A percentile compares a stretch with the other conserved stretches of the same genome.
Conservation (phyloP, 805 yeast genomes). For the Wickerhamomyces strasburgensis region DNA sequence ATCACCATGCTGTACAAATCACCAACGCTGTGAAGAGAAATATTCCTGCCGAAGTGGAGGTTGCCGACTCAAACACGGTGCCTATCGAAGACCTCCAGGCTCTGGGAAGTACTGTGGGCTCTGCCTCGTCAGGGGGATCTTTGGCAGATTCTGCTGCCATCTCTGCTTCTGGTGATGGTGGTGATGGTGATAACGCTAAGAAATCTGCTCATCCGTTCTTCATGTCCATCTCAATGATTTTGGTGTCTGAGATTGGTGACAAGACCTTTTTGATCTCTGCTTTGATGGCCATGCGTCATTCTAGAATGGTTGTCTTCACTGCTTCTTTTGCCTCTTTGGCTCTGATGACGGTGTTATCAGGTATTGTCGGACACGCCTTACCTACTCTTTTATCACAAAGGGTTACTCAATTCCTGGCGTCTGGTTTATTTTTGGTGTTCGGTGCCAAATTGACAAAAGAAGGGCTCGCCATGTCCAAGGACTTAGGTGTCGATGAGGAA, state of each 20-base stretch:
- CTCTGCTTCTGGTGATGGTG: background rate
- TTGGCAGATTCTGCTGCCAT: background rate
- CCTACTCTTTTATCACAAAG: constrained; percentile 79
- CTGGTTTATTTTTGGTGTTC: constrained; percentile 73
- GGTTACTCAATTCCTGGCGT: constrained; percentile 77
- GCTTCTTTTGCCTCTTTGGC: constrained; percentile 83
- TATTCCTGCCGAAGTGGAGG: constrained; percentile 19
- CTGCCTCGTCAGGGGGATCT: background rate
- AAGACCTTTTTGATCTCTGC: constrained; percentile 97
- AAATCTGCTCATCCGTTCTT: constrained; percentile 42
- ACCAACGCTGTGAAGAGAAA: constrained; percentile 22
- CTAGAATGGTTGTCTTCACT: constrained; percentile 77
- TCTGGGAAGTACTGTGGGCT: constrained; percentile 2
- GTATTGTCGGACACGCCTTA: constrained; percentile 85
- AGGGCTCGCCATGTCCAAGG: constrained; percentile 76
- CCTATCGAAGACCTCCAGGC: constrained; percentile 17
- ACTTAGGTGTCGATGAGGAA: constrained; percentile 89
- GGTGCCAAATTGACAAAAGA: constrained; percentile 74
- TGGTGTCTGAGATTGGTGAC: constrained; percentile 95
- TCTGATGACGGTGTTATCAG: constrained; percentile 88
- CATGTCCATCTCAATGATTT: constrained; percentile 85
- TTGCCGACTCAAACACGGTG: constrained; percentile 19
- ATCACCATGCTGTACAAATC: constrained; percentile 8
- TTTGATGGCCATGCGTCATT: constrained; percentile 94
- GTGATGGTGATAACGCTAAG: background rate